Evolutionary conservation across 83 land plant species (phyloP).

Genomic region (Thuja plicata): DNA sequence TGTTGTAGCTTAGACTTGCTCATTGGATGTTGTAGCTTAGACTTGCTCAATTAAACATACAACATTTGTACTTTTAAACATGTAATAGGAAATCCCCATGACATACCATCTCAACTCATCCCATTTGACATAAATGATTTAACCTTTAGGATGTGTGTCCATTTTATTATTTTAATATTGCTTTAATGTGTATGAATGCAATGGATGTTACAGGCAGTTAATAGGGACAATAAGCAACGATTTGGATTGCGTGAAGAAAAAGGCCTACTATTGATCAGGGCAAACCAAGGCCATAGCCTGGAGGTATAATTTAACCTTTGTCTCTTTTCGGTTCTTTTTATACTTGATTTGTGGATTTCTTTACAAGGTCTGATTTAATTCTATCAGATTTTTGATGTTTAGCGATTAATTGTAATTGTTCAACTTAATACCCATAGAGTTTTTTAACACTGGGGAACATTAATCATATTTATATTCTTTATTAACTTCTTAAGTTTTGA

Average conservation of each 20-base stretch:
- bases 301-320: no score
- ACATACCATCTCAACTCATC: not conserved
- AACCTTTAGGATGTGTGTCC: not conserved
- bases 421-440: not conserved
- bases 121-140: not conserved
- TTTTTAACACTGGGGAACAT: not conserved
- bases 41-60: no score
- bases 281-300: constrained; percentile 91
- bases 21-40: no score
- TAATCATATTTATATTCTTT: not conserved
- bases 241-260: constrained; percentile 69
- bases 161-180: no score
- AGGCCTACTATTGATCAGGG: constrained; percentile 79
- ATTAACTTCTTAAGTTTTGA: not conserved
- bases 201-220: constrained; percentile 58
- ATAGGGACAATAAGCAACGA: constrained; percentile 81
- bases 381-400: not conserved
- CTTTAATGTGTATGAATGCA: not conserved
- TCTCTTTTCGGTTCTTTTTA: no score
- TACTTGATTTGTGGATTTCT: not conserved
- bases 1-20: no score
- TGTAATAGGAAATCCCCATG: not conserved
- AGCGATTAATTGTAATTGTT: not conserved
- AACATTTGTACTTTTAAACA: no score
- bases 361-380: not conserved